phyloP scores from a whole-genome alignment of 2,329 filamentous ascomycete genomes.

The Trichoderma atrobrunneum region DNA sequence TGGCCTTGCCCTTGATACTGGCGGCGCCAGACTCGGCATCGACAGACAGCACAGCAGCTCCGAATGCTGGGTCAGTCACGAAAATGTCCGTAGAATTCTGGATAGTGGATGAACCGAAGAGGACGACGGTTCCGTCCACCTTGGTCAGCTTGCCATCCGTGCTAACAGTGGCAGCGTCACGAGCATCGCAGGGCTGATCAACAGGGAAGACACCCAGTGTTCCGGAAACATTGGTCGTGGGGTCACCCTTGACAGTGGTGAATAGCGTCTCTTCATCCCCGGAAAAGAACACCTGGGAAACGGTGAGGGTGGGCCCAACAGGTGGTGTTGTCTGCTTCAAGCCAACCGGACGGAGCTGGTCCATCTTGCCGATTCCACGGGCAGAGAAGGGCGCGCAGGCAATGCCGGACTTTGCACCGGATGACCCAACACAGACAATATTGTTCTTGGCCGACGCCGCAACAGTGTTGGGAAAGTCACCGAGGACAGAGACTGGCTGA shows the following conservation, averaged over 20 bases:
- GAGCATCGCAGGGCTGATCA: background rate
- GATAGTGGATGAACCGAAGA: conserved; percentile 53
- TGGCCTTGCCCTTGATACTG: conserved; percentile 37
- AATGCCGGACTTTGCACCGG: conserved; percentile 44
- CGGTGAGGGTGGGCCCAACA: conserved; percentile 53
- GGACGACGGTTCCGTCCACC: conserved; percentile 53
- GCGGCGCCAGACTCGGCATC: conserved; percentile 33
- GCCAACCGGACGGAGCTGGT: conserved; percentile 46
- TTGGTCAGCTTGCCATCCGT: conserved; percentile 37
- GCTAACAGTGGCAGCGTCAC: conserved; percentile 21
- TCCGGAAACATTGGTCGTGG: conserved; percentile 51
- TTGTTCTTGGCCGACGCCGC: conserved; percentile 43
- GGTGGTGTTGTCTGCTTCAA: conserved; percentile 58
- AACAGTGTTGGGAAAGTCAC: conserved; percentile 53
- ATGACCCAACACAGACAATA: conserved; percentile 46
- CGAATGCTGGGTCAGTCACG: conserved; percentile 58
- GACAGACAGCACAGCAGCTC: conserved; percentile 48
- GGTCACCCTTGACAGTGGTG: conserved; percentile 60
- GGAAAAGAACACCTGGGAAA: conserved; percentile 61
- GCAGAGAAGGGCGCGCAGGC: conserved; percentile 42
- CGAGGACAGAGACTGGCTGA: conserved; percentile 42
- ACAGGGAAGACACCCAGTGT: conserved; percentile 54
- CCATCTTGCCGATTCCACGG: conserved; percentile 42
- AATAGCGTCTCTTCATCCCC: conserved; percentile 50
- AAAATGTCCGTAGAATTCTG: conserved; percentile 47